These are phyloP conservation scores for Leonotis leonurus DNA, from an alignment of 257 asterid genomes.

Conservation along the genomic window DNA sequence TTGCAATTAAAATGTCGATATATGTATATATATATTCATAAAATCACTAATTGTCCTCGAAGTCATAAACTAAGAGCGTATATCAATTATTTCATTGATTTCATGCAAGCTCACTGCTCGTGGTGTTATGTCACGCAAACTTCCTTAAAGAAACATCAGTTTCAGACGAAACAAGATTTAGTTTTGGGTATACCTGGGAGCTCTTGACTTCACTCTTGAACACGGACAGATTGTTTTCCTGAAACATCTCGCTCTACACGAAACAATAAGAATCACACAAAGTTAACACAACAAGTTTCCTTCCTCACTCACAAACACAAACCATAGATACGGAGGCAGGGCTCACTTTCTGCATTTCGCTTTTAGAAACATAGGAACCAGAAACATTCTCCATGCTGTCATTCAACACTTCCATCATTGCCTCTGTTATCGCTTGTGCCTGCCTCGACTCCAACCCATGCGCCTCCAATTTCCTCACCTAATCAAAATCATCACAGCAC, in stretches of 20 bases:
- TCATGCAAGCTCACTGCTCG: neutral
- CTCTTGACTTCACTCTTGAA: slow-evolving; percentile 80
- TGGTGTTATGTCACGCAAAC: neutral
- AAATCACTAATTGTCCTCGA: neutral
- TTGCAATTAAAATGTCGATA: neutral
- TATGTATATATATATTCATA: neutral
- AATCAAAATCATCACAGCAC: slow-evolving; percentile 8
- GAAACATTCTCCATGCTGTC: slow-evolving; percentile 75
- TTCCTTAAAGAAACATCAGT: neutral
- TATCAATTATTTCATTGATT: neutral
- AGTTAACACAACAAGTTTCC: neutral
- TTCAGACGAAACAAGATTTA: neutral
- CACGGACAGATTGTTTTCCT: slow-evolving; percentile 67
- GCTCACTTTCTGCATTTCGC: slow-evolving; percentile 64
- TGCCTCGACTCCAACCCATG: slow-evolving; percentile 79
- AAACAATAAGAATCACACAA: neutral
- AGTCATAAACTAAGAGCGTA: neutral
- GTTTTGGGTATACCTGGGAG: slow-evolving; percentile 56
- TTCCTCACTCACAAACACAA: neutral
- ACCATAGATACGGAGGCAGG: neutral
- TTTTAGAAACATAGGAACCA: slow-evolving; percentile 69
- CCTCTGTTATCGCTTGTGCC: slow-evolving; percentile 81
- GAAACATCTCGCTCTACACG: slow-evolving; percentile 72
- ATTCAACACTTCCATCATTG: slow-evolving; percentile 61
- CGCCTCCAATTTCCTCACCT: slow-evolving; percentile 83